Evolutionary conservation across 179 eudicot species (phyloP), one percentile per base, ranked within the genome.

Genomic region (Heliamphora pulchella): DNA sequence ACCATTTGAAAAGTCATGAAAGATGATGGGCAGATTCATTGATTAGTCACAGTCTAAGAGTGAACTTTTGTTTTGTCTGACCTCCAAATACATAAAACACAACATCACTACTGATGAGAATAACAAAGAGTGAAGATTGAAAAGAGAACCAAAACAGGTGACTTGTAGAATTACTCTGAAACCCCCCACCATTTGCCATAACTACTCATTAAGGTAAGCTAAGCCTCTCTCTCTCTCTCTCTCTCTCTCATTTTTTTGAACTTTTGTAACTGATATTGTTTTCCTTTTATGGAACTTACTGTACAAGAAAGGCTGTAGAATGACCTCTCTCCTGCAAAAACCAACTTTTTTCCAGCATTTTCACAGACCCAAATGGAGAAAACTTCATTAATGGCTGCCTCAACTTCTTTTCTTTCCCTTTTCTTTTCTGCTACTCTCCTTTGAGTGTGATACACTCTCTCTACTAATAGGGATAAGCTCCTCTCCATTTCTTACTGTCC

Each of bases 291-390:
- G 76, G 81, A 54, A 67, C 43, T 68, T 55, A 53, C 68, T 70
- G 81, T 79, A 70, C 75, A 79, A 39, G 76, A 69, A 57, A 69
- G 11, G 55, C 74, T 53, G 66, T 18, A 17, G 66, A 78, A 50
- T 11, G 48, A 44, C 57, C 61, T 17, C 5, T 18, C 41, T 46
- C 3, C 64, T 51, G 63, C 74, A 31, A 54, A 53, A 54, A 39
- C 72, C 46, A 22, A 20, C 61, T 73, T 41, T 65, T 48, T 22
- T 17, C 46, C 46, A 47, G 71, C 59, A 31, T 15, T 72, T 72
- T 39, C 43, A 11, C 76, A 51, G 43, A 72, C 41, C 65, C 72
- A 50, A 22, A 64, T 77, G 72, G 5, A 64, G 46, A 51, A 77
- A 61, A 20, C 50, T 75, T 50, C 50, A 31, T 7, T 8, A 39